Conservation (phyloP, 305 asterid species). For the Nicotiana rustica region DNA sequence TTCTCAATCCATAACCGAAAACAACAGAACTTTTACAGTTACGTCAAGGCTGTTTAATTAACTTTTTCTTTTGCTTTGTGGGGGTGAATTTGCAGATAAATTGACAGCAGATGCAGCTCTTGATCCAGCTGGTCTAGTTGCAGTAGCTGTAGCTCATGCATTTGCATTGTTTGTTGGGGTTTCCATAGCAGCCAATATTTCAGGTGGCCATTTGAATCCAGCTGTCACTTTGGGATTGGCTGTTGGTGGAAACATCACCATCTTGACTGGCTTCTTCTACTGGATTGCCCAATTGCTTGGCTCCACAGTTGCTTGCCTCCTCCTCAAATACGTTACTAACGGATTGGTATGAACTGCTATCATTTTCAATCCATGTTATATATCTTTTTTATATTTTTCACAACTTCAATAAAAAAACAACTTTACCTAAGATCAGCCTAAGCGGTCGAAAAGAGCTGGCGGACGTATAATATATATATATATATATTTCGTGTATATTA, state of each 20-base stretch:
- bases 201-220: constrained; percentile 81
- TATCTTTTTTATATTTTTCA: too few relatives aligned
- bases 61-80: too few relatives aligned
- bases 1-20: too few relatives aligned
- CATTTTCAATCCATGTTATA: too few relatives aligned
- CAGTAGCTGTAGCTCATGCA: constrained; percentile 76
- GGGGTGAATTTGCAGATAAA: constrained; percentile 46
- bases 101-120: constrained; percentile 56
- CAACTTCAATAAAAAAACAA: too few relatives aligned
- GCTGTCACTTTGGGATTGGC: constrained; percentile 81
- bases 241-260: constrained; percentile 71
- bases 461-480: too few relatives aligned
- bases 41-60: too few relatives aligned
- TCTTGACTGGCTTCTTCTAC: constrained; percentile 66
- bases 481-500: too few relatives aligned
- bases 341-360: constrained; percentile 52
- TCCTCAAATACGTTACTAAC: constrained; percentile 62
- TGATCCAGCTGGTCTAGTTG: constrained; percentile 66
- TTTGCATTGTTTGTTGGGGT: constrained; percentile 75
- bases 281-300: constrained; percentile 79
- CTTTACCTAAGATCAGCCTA: too few relatives aligned
- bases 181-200: constrained; percentile 67
- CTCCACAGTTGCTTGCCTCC: constrained; percentile 63
- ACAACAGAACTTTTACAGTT: too few relatives aligned
- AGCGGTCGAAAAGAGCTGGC: too few relatives aligned